phyloP scores from a whole-genome alignment of 176 grass and related monocot species.

The Phoenix dactylifera region DNA sequence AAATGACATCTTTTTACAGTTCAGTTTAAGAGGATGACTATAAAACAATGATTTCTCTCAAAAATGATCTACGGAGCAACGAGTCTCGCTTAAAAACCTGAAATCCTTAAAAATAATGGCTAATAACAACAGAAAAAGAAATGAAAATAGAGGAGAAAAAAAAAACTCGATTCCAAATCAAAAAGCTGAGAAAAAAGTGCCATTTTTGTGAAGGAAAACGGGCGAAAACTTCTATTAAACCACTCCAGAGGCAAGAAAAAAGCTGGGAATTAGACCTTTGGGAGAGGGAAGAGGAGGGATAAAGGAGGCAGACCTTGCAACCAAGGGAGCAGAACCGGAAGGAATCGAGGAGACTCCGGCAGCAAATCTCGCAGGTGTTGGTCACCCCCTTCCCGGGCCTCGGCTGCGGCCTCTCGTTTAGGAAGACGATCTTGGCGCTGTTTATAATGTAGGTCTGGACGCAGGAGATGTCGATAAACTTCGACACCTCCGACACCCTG shows the following conservation, averaged over 20 bases:
- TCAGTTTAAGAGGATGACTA: too few species aligned
- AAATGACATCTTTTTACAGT: too few species aligned
- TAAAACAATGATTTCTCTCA: too few species aligned
- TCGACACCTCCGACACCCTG: conserved; percentile 40
- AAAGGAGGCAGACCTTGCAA: conserved; percentile 32
- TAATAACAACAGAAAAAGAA: too few species aligned
- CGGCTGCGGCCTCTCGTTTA: conserved; percentile 39
- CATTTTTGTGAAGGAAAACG: not conserved
- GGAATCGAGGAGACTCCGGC: conserved; percentile 37
- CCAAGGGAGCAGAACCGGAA: conserved; percentile 46
- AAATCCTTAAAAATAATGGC: too few species aligned
- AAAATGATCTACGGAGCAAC: too few species aligned
- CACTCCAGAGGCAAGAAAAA: not conserved
- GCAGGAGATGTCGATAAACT: conserved; percentile 39
- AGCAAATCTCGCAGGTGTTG: conserved; percentile 41
- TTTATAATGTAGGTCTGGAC: conserved; percentile 54
- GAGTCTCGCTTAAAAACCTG: too few species aligned
- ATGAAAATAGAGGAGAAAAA: too few species aligned
- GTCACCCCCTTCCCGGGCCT: conserved; percentile 36
- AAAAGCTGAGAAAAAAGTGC: too few species aligned
- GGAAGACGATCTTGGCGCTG: conserved; percentile 44
- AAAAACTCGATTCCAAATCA: too few species aligned
- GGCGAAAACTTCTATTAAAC: not conserved
- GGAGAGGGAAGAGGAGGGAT: not conserved
- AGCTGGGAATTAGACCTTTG: not conserved